These are phyloP conservation scores for Cydonia oblonga DNA, from an alignment of 331 rosid species.

Conservation along the genomic window DNA sequence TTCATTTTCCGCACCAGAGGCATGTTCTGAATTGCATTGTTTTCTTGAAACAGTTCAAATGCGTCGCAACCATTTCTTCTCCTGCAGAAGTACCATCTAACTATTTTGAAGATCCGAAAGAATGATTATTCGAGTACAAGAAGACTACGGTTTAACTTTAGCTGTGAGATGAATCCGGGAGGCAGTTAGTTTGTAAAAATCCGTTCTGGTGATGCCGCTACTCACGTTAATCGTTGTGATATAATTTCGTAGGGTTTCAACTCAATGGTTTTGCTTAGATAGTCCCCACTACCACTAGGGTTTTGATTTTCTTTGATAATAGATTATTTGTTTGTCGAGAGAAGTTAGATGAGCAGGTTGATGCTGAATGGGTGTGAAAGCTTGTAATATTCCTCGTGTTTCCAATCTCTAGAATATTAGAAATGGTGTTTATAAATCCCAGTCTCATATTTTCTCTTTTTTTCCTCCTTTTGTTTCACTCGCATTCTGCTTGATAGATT, in stretches of 20 bases:
- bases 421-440: not conserved
- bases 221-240: not conserved
- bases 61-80: constrained; percentile 66
- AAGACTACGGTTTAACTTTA: not conserved
- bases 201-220: not conserved
- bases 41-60: constrained; percentile 56
- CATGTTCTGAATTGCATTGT: constrained; percentile 13
- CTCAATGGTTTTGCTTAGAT: not conserved
- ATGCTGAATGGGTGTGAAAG: not conserved
- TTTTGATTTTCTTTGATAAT: not conserved
- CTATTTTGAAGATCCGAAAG: constrained; percentile 40
- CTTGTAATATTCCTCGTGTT: not conserved
- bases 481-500: not conserved
- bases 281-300: not conserved
- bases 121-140: not conserved
- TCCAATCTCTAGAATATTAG: not conserved
- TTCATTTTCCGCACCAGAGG: not conserved
- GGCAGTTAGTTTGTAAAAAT: not conserved
- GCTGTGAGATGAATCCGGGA: not conserved
- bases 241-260: not conserved
- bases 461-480: not conserved
- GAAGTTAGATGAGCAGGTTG: not conserved
- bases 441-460: not conserved
- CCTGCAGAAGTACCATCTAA: constrained; percentile 65
- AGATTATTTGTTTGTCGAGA: not conserved